A percentile compares a stretch with the other conserved stretches of the same genome.
phyloP scores from a whole-genome alignment of 257 asterid species.

The Fraxinus americana region DNA sequence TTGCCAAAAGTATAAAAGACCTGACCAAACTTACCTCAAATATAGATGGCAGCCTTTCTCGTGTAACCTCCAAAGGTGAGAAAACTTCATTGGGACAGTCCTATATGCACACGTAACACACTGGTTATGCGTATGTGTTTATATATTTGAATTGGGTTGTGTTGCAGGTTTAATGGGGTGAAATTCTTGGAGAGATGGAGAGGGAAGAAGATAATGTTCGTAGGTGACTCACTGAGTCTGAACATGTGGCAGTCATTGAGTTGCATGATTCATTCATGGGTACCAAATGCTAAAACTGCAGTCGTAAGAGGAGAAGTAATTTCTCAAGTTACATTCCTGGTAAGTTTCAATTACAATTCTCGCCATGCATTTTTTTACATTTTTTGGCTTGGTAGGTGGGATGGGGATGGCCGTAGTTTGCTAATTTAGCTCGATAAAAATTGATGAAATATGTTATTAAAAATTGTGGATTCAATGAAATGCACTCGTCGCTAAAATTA shows the following conservation, averaged over 20 bases:
- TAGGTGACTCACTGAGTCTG: slow-evolving; percentile 93
- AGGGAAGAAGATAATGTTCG: slow-evolving; percentile 95
- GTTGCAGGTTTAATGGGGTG: slow-evolving; percentile 78
- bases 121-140: neutral
- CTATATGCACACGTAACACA: neutral
- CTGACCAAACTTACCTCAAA: slow-evolving; percentile 72
- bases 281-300: slow-evolving; percentile 55
- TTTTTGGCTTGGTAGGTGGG: neutral
- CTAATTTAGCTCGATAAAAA: too few relatives aligned
- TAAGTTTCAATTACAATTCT: slow-evolving; percentile 23
- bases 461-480: too few relatives aligned
- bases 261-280: slow-evolving; percentile 86
- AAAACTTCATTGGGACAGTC: neutral
- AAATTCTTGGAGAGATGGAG: slow-evolving; percentile 72
- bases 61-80: slow-evolving; percentile 74
- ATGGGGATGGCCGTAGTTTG: neutral
- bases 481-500: neutral
- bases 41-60: slow-evolving; percentile 94
- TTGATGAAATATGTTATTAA: too few relatives aligned
- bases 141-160: neutral
- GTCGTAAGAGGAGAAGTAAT: slow-evolving; percentile 45
- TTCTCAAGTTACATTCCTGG: slow-evolving; percentile 62
- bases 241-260: slow-evolving; percentile 96
- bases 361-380: neutral
- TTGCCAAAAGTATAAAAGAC: slow-evolving; percentile 72